Percentiles rank a stretch among this genome's conserved stretches.
Conservation (phyloP, 2,329 filamentous ascomycete genomes). For the Zymoseptoria brevis region DNA sequence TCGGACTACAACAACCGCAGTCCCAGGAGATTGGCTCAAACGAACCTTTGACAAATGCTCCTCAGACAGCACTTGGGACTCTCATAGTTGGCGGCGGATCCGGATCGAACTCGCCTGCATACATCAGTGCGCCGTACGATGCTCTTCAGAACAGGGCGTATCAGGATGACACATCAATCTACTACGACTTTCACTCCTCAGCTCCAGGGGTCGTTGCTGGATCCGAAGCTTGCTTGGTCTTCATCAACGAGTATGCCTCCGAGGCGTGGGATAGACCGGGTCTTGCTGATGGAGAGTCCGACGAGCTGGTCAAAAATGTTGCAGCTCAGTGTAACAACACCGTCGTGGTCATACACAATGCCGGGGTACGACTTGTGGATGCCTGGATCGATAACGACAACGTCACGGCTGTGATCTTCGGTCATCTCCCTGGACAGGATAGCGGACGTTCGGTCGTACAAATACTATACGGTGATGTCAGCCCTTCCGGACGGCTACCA, state of each 20-base stretch:
- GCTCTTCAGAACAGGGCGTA: slow-evolving; percentile 29
- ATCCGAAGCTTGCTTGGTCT: slow-evolving; percentile 43
- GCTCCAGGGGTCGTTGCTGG: slow-evolving; percentile 43
- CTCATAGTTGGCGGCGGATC: slow-evolving; percentile 32
- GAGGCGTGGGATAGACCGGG: slow-evolving; percentile 33
- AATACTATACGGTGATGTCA: slow-evolving; percentile 51
- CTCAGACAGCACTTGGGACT: slow-evolving; percentile 24
- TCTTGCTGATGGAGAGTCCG: slow-evolving; percentile 39
- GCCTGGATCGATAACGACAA: slow-evolving; percentile 56
- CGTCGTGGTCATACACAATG: slow-evolving; percentile 58
- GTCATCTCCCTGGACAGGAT: slow-evolving; percentile 58
- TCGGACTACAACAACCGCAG: slow-evolving; percentile 17
- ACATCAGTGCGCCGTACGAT: slow-evolving; percentile 30
- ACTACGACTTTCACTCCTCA: slow-evolving; percentile 49
- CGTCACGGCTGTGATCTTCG: slow-evolving; percentile 56
- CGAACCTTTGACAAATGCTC: slow-evolving; percentile 18
- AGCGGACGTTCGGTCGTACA: slow-evolving; percentile 49
- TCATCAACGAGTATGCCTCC: slow-evolving; percentile 48
- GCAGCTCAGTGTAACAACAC: slow-evolving; percentile 54
- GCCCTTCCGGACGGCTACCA: slow-evolving; percentile 51
- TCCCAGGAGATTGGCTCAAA: slow-evolving; percentile 29
- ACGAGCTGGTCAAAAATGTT: slow-evolving; percentile 50
- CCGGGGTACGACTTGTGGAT: slow-evolving; percentile 53
- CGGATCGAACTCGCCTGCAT: slow-evolving; percentile 28
- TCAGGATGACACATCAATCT: slow-evolving; percentile 50